Percentiles rank a stretch among this genome's conserved stretches.
Evolutionary conservation across 352 stramenopile species (phyloP).

Genomic region (Phytophthora sojae): DNA sequence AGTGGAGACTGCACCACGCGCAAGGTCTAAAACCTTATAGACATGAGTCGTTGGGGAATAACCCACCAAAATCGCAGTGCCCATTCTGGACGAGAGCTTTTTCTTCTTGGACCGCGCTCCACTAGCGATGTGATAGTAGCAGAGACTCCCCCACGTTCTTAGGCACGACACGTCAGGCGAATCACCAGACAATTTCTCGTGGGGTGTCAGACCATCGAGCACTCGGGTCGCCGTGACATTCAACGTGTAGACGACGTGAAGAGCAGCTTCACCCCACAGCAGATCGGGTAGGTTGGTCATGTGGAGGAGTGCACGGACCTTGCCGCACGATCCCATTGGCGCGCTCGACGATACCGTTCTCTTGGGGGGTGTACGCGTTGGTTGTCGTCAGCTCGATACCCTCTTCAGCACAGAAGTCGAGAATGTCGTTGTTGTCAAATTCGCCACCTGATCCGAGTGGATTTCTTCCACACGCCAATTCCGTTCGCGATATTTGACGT

Average conservation of each 20-base stretch:
- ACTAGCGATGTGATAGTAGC: slow-evolving; percentile 1
- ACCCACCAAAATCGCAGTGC: no score
- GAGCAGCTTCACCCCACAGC: slow-evolving; percentile 3
- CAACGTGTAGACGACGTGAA: slow-evolving; percentile 12
- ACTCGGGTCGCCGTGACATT: slow-evolving; percentile 10
- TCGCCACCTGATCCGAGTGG: slow-evolving; percentile 1
- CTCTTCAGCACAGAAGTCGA: neutral
- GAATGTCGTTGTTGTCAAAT: slow-evolving; percentile 1
- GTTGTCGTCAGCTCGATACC: slow-evolving; percentile 1
- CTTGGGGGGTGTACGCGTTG: neutral
- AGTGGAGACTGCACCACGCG: no score
- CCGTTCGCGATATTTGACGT: neutral
- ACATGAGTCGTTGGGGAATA: no score
- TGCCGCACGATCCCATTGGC: no score
- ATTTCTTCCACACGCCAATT: neutral
- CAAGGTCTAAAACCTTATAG: no score
- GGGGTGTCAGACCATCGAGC: neutral
- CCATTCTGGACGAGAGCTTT: no score
- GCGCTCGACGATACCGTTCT: neutral
- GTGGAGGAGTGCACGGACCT: no score
- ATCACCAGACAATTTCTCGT: slow-evolving; percentile 6
- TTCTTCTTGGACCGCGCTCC: no score
- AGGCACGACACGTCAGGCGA: no score
- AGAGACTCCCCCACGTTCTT: no score
- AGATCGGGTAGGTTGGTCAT: neutral